Evolutionary conservation across 23 red algal genomes (phyloP).

Genomic region (Gracilaria caudata): DNA sequence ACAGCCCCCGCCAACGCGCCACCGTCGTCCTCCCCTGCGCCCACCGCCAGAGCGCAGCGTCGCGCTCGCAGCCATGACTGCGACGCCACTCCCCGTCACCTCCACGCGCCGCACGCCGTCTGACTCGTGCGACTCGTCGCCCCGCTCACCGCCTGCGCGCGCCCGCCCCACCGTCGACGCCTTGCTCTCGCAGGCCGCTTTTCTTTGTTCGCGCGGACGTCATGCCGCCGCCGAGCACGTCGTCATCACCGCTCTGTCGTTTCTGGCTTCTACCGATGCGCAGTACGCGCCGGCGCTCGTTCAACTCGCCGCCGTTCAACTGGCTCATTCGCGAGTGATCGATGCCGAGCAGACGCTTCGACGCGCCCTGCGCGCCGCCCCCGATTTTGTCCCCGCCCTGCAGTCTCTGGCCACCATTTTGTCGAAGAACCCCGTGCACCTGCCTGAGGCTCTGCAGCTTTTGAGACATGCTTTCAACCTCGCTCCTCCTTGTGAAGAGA

Average conservation of each 20-base stretch:
- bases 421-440: constrained; percentile 49
- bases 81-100: constrained; percentile 1
- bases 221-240: constrained; percentile 1
- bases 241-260: constrained; percentile 9
- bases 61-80: not conserved
- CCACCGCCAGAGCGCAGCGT: not conserved
- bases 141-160: not conserved
- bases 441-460: constrained; percentile 55
- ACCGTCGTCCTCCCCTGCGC: no score
- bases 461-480: constrained; percentile 35
- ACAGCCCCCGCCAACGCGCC: no score
- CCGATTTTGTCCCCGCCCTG: constrained; percentile 16
- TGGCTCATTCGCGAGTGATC: not conserved
- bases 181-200: not conserved
- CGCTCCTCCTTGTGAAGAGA: not conserved
- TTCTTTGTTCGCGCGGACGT: constrained; percentile 13
- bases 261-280: not conserved
- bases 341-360: constrained; percentile 32
- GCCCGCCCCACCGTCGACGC: not conserved
- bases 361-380: constrained; percentile 15
- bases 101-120: not conserved
- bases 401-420: constrained; percentile 31
- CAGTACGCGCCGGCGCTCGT: constrained; percentile 31
- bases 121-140: not conserved
- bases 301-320: constrained; percentile 12